Evolutionary conservation across 805 yeast genomes (phyloP).

Genomic region (Cyberlindnera lachancei): DNA sequence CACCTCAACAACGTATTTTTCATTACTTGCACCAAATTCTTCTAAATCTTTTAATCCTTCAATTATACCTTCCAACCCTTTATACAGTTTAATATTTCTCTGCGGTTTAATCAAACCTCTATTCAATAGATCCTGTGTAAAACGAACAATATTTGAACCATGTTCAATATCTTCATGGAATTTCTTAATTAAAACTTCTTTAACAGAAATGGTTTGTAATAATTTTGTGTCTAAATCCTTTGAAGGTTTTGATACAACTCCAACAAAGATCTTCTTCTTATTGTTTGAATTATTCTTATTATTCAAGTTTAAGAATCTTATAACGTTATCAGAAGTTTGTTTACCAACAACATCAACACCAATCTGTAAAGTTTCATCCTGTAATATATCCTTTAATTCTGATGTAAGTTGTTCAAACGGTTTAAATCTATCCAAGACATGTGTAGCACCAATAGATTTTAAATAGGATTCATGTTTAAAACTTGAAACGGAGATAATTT

Average conservation of each 20-base stretch:
- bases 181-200: slow-evolving; percentile 31
- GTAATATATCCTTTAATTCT: slow-evolving; percentile 18
- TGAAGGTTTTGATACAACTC: slow-evolving; percentile 33
- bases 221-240: slow-evolving; percentile 15
- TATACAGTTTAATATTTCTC: slow-evolving; percentile 26
- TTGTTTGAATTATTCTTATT: slow-evolving; percentile 10
- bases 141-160: slow-evolving; percentile 29
- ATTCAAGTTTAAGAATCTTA: slow-evolving; percentile 22
- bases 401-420: slow-evolving; percentile 17
- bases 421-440: slow-evolving; percentile 29
- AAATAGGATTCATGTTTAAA: slow-evolving; percentile 29
- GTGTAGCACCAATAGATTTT: slow-evolving; percentile 36
- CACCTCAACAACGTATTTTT: slow-evolving; percentile 32
- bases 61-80: slow-evolving; percentile 28
- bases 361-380: slow-evolving; percentile 25
- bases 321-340: slow-evolving; percentile 28
- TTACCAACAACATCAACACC: slow-evolving; percentile 41
- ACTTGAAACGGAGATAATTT: slow-evolving; percentile 38
- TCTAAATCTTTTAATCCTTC: slow-evolving; percentile 33
- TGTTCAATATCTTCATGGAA: slow-evolving; percentile 36
- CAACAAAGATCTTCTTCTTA: slow-evolving; percentile 26
- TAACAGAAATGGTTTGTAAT: slow-evolving; percentile 21
- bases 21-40: slow-evolving; percentile 33
- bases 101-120: slow-evolving; percentile 26
- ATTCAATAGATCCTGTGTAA: slow-evolving; percentile 27